phyloP scores from a whole-genome alignment of 768 basidiomycete species.

The Clitopilus passeckerianus region DNA sequence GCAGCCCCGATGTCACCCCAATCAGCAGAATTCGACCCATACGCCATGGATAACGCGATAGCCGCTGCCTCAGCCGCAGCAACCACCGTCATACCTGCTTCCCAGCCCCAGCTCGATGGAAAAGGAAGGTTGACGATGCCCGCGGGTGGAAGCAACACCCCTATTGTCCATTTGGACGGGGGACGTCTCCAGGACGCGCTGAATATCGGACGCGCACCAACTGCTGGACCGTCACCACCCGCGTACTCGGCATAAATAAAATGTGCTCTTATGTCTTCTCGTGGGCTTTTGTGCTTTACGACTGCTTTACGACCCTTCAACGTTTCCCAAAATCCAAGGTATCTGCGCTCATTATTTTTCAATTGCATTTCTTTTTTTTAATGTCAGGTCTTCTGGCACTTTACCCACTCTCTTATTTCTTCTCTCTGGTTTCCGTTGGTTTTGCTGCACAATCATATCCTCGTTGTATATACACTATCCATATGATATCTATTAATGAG shows the following conservation, averaged over 20 bases:
- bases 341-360: not conserved
- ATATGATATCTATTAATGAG: not conserved
- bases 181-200: conserved; percentile 22
- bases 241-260: not conserved
- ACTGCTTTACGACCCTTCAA: not conserved
- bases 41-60: conserved; percentile 2
- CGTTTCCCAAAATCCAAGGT: not conserved
- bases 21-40: conserved; percentile 4
- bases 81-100: conserved; percentile 4
- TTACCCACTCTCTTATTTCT: not conserved
- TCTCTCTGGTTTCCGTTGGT: not conserved
- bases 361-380: not conserved
- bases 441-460: not conserved
- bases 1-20: conserved; percentile 11
- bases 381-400: not conserved
- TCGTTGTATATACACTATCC: not conserved
- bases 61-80: not conserved
- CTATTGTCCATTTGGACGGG: conserved; percentile 35
- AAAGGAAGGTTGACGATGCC: conserved; percentile 21
- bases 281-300: not conserved
- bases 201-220: conserved; percentile 6
- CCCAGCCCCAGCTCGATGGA: conserved; percentile 17
- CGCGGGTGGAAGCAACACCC: conserved; percentile 22
- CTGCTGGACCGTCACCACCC: conserved; percentile 1
- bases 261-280: not conserved